A percentile compares a stretch with the other conserved stretches of the same genome.
Evolutionary conservation across 768 basidiomycete species (phyloP).

Genomic region (Leccinum longicurvipes): DNA sequence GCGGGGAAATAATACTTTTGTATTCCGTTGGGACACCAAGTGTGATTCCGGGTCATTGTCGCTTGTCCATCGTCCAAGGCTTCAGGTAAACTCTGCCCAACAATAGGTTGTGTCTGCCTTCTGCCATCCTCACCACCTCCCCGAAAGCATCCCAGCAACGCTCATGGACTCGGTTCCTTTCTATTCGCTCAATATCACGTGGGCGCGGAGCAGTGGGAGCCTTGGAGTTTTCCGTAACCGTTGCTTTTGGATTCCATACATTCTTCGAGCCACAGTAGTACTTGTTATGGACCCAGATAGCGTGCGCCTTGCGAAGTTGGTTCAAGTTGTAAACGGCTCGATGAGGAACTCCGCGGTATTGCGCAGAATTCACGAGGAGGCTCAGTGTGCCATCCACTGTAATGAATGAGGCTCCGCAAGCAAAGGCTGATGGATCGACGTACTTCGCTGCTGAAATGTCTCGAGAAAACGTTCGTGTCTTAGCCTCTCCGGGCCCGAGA

Average conservation of each 20-base stretch:
- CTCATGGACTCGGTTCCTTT: slow-evolving; percentile 31
- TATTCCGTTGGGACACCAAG: neutral
- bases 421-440: slow-evolving; percentile 8
- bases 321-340: slow-evolving; percentile 51
- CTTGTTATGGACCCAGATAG: slow-evolving; percentile 23
- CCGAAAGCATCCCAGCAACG: slow-evolving; percentile 46
- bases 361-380: slow-evolving; percentile 58
- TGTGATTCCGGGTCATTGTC: neutral
- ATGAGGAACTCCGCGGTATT: slow-evolving; percentile 61
- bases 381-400: slow-evolving; percentile 68
- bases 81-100: slow-evolving; percentile 44
- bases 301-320: slow-evolving; percentile 30
- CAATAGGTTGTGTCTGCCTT: slow-evolving; percentile 47
- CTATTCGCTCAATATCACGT: slow-evolving; percentile 19
- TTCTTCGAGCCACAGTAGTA: slow-evolving; percentile 20
- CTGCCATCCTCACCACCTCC: slow-evolving; percentile 57
- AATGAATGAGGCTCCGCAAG: slow-evolving; percentile 11
- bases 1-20: too few relatives aligned
- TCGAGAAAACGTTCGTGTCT: slow-evolving; percentile 41
- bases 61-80: slow-evolving; percentile 22
- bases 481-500: slow-evolving; percentile 27
- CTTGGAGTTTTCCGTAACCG: slow-evolving; percentile 22
- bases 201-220: slow-evolving; percentile 7
- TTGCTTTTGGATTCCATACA: slow-evolving; percentile 41
- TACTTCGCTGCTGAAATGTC: slow-evolving; percentile 57